Percentiles rank a stretch among this genome's conserved stretches.
These are phyloP conservation scores for Onygenales sp. DNA, from an alignment of 2,329 filamentous ascomycete species.

Conservation along the genomic window DNA sequence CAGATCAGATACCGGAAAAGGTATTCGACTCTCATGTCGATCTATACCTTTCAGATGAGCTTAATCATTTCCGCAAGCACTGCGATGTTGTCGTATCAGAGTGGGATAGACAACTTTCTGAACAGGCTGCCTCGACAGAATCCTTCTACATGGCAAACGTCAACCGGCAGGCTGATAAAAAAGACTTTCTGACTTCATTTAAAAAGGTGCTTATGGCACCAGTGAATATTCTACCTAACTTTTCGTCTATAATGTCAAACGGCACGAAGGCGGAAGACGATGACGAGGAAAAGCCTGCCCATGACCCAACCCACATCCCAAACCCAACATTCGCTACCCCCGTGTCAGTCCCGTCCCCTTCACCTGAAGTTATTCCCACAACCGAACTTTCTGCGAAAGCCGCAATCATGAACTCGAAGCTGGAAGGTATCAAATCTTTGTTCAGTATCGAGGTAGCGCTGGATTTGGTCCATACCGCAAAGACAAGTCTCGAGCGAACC, in stretches of 20 bases:
- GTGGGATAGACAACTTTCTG: conserved; percentile 87
- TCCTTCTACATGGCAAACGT: conserved; percentile 94
- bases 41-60: conserved; percentile 81
- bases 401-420: conserved; percentile 88
- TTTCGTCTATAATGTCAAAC: conserved; percentile 52
- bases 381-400: conserved; percentile 92
- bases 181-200: conserved; percentile 91
- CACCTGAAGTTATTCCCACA: conserved; percentile 57
- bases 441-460: conserved; percentile 96
- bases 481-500: conserved; percentile 75
- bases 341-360: conserved; percentile 17
- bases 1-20: conserved; percentile 57
- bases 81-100: conserved; percentile 67
- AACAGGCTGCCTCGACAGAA: conserved; percentile 83
- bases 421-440: conserved; percentile 88
- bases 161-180: conserved; percentile 89
- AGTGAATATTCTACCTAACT: conserved; percentile 74
- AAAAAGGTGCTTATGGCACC: conserved; percentile 99
- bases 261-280: conserved; percentile 19
- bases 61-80: conserved; percentile 70
- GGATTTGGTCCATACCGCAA: conserved; percentile 78
- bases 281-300: conserved; percentile 14
- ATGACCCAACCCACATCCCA: conserved; percentile 13
- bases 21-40: conserved; percentile 93
- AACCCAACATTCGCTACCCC: conserved; percentile 29